Evolutionary conservation across 2,329 filamentous ascomycete genomes (phyloP), one percentile per base, ranked within the genome.

Genomic region (Zasmidium citrigriseum): DNA sequence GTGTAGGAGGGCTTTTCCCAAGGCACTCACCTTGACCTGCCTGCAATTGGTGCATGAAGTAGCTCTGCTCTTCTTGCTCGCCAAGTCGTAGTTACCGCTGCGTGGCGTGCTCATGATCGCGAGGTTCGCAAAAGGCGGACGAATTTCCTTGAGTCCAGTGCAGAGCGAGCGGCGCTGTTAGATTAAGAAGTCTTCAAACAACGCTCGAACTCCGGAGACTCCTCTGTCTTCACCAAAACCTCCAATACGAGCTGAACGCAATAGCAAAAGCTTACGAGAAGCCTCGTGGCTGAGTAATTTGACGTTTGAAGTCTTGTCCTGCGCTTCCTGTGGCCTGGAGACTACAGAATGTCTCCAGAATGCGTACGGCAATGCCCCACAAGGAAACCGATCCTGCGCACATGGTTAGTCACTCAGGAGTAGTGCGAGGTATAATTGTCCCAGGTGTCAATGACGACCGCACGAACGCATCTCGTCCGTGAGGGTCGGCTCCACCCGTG

Each of bases 31-130:
- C 22, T 54, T 54, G 21, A 47, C 44, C 24, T 54, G 52, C 23
- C 44, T 41, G 52, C 52, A 46, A 11, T 34, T 54, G 5, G 41
- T 47, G 41, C 41, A 54, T 27, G 52, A 54, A 4, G 52, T 54
- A 9, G 44, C 41, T 29, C 52, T 22, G 4, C 7, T 46, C 18
- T 46, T 46, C 44, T 47, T 45, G 34, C 12, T n/a, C 18, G 34
- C 38, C 5, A 18, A 23, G 22, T 46, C 38, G 25, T 9, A 20
- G 22, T 20, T 29, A 23, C 23, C 12, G n/a, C 47, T 50, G 5
- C 22, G 47, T 16, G 47, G 47, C 10, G 47, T 27, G n/a, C 29
- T 24, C 47, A 50, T 50, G 9, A 23, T 29, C 4, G 34, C 34
- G 34, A 41, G 34, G 4, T 41, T 41, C 34, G 34, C 34, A 41